Conservation (phyloP, 148 eudicot genomes). For the Heliosperma pusillum region DNA sequence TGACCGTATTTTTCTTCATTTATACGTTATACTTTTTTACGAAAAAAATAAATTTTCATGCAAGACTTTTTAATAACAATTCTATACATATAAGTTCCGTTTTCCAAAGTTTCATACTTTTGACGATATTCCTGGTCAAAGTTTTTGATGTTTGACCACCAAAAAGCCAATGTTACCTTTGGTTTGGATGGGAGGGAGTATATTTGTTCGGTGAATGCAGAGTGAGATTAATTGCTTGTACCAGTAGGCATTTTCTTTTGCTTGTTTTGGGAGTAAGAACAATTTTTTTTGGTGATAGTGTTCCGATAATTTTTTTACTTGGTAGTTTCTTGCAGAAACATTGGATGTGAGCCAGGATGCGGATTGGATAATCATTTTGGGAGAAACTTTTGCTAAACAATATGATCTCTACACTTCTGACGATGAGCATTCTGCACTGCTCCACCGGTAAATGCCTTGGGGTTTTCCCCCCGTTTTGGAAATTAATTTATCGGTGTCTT, state of each 20-base stretch:
- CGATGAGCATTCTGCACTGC: slow-evolving; percentile 89
- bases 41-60: too few species aligned
- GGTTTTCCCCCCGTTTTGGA: slow-evolving; percentile 1
- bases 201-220: background rate
- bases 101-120: too few species aligned
- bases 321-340: slow-evolving; percentile 91
- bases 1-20: too few species aligned
- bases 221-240: background rate
- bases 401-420: slow-evolving; percentile 83
- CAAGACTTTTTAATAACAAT: too few species aligned
- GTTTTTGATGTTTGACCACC: too few species aligned
- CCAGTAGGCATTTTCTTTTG: background rate
- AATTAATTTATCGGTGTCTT: background rate
- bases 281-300: background rate
- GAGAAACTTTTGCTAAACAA: slow-evolving; percentile 83
- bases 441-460: slow-evolving; percentile 64
- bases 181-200: too few species aligned
- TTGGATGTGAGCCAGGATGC: slow-evolving; percentile 88
- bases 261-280: background rate
- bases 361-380: slow-evolving; percentile 73
- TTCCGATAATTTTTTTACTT: slow-evolving; percentile 25
- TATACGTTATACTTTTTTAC: too few species aligned
- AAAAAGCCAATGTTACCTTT: too few species aligned
- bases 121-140: too few species aligned
- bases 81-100: too few species aligned